Conservation (phyloP, 345 rosid genomes). For the Firmiana major region DNA sequence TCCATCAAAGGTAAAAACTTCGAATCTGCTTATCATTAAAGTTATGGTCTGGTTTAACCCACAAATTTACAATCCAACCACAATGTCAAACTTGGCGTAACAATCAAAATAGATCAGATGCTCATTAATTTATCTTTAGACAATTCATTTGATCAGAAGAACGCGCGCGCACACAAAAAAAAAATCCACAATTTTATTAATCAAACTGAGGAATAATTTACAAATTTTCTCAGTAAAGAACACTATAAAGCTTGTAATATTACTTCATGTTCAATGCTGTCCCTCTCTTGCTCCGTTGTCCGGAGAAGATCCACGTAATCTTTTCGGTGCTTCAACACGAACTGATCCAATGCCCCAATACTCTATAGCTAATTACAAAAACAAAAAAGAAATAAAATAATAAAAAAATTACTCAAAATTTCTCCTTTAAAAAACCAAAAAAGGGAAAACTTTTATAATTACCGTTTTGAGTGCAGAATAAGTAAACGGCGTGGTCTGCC, state of each 20-base stretch:
- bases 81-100: neutral
- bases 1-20: constrained; percentile 4
- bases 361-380: constrained; percentile 52
- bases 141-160: neutral
- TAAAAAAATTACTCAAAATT: neutral
- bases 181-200: neutral
- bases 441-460: neutral
- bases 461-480: constrained; percentile 75
- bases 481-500: constrained; percentile 56
- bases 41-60: no score
- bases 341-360: constrained; percentile 67
- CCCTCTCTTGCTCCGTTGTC: constrained; percentile 80
- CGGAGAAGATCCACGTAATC: constrained; percentile 83
- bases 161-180: neutral
- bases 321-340: constrained; percentile 70
- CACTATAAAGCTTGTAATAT: neutral
- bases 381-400: no score
- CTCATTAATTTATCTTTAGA: neutral
- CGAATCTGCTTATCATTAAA: neutral
- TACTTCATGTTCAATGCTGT: constrained; percentile 93
- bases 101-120: neutral
- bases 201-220: neutral
- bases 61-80: neutral
- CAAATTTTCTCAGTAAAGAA: neutral
- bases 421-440: neutral